phyloP scores from a whole-genome alignment of 2,329 filamentous ascomycete genomes.

The Penicillium sp. region DNA sequence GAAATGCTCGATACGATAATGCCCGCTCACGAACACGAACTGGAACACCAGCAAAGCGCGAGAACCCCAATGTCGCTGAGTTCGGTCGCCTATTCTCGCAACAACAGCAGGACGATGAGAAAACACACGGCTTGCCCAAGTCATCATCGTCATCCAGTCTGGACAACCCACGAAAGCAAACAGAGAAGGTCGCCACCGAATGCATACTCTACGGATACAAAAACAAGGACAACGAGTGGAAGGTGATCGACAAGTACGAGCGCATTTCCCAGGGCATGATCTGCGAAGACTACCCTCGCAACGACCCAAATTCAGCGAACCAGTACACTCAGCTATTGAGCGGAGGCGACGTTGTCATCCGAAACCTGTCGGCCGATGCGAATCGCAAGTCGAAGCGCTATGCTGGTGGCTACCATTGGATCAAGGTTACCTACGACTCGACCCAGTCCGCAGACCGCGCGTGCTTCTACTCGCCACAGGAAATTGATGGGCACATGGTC shows the following conservation, averaged over 20 bases:
- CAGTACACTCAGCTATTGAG: constrained; percentile 72
- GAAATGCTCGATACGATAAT: constrained; percentile 45
- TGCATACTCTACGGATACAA: constrained; percentile 81
- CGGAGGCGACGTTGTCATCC: constrained; percentile 68
- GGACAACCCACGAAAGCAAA: constrained; percentile 38
- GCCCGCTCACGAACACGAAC: constrained; percentile 55
- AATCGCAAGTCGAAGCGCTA: constrained; percentile 76
- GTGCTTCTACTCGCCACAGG: constrained; percentile 67
- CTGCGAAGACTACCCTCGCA: constrained; percentile 88
- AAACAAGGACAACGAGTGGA: constrained; percentile 68
- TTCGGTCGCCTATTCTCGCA: constrained; percentile 46
- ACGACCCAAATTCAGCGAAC: constrained; percentile 67
- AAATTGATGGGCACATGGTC: constrained; percentile 67
- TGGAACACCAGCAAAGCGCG: constrained; percentile 56
- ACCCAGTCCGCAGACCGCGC: constrained; percentile 68
- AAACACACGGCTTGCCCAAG: constrained; percentile 34
- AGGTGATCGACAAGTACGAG: constrained; percentile 85
- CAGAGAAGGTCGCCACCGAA: constrained; percentile 64
- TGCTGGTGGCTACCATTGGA: constrained; percentile 85
- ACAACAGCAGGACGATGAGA: constrained; percentile 46
- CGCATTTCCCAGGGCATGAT: constrained; percentile 74
- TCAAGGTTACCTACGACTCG: constrained; percentile 79
- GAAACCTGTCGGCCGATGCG: constrained; percentile 68
- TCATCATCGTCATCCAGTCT: constrained; percentile 43
- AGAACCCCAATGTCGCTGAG: constrained; percentile 52